phyloP scores from a whole-genome alignment of 805 yeast genomes.

The Cyberlindnera americana region DNA sequence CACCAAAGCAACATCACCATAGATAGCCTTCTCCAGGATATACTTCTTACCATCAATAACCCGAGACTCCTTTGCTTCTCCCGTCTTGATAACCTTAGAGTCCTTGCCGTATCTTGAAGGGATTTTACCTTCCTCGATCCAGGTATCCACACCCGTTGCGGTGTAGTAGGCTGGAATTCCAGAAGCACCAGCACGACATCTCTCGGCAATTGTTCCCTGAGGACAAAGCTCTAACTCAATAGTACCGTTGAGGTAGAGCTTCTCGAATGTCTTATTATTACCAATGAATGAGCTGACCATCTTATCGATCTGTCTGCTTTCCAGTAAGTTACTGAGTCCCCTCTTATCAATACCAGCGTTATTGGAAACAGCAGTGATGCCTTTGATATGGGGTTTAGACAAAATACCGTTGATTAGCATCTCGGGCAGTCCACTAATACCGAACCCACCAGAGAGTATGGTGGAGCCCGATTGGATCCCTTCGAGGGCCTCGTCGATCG shows the following conservation, averaged over 20 bases:
- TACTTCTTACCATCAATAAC: slow-evolving; percentile 41
- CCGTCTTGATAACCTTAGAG: slow-evolving; percentile 30
- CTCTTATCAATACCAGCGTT: slow-evolving; percentile 45
- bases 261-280: slow-evolving; percentile 38
- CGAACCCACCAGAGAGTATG: slow-evolving; percentile 47
- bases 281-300: slow-evolving; percentile 48
- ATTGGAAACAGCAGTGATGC: slow-evolving; percentile 44
- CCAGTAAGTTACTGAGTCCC: slow-evolving; percentile 41
- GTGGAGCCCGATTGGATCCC: slow-evolving; percentile 32
- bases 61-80: slow-evolving; percentile 40
- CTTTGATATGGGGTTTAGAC: slow-evolving; percentile 30
- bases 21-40: slow-evolving; percentile 40
- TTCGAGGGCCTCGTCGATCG: slow-evolving; percentile 31
- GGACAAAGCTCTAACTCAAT: slow-evolving; percentile 47
- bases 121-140: slow-evolving; percentile 46
- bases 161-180: slow-evolving; percentile 49
- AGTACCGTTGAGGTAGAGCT: slow-evolving; percentile 38
- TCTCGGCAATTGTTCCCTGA: slow-evolving; percentile 50
- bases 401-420: slow-evolving; percentile 38
- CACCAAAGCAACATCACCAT: slow-evolving; percentile 46
- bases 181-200: slow-evolving; percentile 22
- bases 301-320: slow-evolving; percentile 40
- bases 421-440: slow-evolving; percentile 45
- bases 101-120: slow-evolving; percentile 39
- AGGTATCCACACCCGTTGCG: slow-evolving; percentile 49